A percentile compares a stretch with the other conserved stretches of the same genome.
These are phyloP conservation scores for Nematodospora anomalae DNA, from an alignment of 1,139 yeast species.

Conservation along the genomic window DNA sequence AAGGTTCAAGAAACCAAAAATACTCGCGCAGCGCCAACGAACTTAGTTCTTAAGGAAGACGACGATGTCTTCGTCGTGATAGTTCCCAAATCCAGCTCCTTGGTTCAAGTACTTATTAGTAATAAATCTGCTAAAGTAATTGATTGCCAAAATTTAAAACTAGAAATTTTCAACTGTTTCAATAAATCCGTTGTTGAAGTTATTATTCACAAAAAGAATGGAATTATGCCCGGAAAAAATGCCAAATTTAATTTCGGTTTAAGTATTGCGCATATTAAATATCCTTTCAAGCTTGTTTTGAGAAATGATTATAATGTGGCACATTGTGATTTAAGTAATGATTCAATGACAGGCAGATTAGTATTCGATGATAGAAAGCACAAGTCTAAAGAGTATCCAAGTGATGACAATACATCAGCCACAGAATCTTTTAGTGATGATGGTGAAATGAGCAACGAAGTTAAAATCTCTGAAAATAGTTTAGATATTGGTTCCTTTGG, in stretches of 20 bases:
- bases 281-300: conserved; percentile 34
- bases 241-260: conserved; percentile 37
- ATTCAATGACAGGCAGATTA: conserved; percentile 26
- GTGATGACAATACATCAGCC: conserved; percentile 7
- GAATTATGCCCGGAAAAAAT: conserved; percentile 32
- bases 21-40: not conserved
- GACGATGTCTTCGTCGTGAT: conserved; percentile 24
- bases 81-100: conserved; percentile 30
- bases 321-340: conserved; percentile 25
- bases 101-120: conserved; percentile 35
- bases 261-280: conserved; percentile 33
- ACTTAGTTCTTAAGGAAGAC: not conserved
- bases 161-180: conserved; percentile 34
- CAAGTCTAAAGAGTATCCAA: not conserved
- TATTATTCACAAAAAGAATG: conserved; percentile 31
- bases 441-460: conserved; percentile 1
- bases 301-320: conserved; percentile 25
- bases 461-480: not conserved
- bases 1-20: not conserved
- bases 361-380: conserved; percentile 8
- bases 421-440: conserved; percentile 14
- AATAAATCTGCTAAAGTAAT: conserved; percentile 29
- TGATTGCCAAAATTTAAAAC: conserved; percentile 32
- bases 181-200: conserved; percentile 28
- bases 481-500: conserved; percentile 11